Evolutionary conservation across 805 yeast genomes (phyloP).

Genomic region (Dipodascopsis uninucleata): DNA sequence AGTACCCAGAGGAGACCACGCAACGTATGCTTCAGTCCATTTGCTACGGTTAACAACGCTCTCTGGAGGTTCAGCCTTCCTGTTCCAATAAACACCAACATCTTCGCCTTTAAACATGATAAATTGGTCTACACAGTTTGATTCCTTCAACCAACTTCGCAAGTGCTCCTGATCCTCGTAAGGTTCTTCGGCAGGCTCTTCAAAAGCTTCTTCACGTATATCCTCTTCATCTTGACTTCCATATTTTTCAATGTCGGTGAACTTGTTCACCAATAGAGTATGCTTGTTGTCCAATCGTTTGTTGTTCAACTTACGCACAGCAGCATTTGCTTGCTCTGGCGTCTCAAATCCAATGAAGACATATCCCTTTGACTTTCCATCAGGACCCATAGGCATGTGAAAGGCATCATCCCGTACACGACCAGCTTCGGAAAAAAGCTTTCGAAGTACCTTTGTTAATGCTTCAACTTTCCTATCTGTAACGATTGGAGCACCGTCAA

Average conservation of each 20-base stretch:
- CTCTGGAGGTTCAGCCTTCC: slow-evolving; percentile 67
- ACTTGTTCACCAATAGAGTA: slow-evolving; percentile 75
- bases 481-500: slow-evolving; percentile 94
- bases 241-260: slow-evolving; percentile 76
- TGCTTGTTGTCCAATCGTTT: slow-evolving; percentile 93
- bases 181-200: slow-evolving; percentile 68
- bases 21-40: slow-evolving; percentile 84
- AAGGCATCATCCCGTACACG: slow-evolving; percentile 63
- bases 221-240: slow-evolving; percentile 58
- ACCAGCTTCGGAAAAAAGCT: slow-evolving; percentile 75
- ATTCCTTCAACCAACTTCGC: slow-evolving; percentile 88
- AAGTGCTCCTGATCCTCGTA: slow-evolving; percentile 67
- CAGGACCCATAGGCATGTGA: slow-evolving; percentile 67
- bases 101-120: slow-evolving; percentile 72
- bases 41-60: slow-evolving; percentile 68
- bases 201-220: slow-evolving; percentile 43
- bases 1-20: slow-evolving; percentile 92
- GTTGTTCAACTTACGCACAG: slow-evolving; percentile 75
- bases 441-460: slow-evolving; percentile 77
- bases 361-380: slow-evolving; percentile 78
- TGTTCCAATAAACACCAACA: slow-evolving; percentile 85
- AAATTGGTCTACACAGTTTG: slow-evolving; percentile 85
- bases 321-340: slow-evolving; percentile 65
- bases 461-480: slow-evolving; percentile 84
- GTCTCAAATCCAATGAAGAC: slow-evolving; percentile 74